Evolutionary conservation across 2,329 filamentous ascomycete genomes (phyloP).

Genomic region (Bipolaris cookei): DNA sequence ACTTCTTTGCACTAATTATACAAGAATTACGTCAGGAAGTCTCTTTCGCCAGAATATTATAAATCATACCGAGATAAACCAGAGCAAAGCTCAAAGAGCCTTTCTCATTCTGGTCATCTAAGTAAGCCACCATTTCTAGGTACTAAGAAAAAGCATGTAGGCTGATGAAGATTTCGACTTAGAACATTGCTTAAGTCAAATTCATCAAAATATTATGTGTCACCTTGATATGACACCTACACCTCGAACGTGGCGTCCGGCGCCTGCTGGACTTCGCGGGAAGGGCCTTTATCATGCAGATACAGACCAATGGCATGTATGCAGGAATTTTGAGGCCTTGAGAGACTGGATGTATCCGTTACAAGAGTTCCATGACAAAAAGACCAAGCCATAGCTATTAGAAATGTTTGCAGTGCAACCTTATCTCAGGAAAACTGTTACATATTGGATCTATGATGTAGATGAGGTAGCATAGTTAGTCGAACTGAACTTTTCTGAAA

Average conservation of each 20-base stretch:
- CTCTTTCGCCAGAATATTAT: neutral
- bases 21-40: neutral
- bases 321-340: neutral
- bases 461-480: no score
- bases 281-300: neutral
- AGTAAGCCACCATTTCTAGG: neutral
- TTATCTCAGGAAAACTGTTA: no score
- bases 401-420: no score
- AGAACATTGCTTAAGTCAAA: neutral
- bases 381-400: no score
- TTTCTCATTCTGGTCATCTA: neutral
- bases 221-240: neutral
- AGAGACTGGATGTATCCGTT: neutral
- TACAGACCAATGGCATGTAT: neutral
- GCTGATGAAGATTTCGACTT: neutral
- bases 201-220: neutral
- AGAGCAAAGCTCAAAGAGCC: neutral
- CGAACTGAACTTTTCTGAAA: no score
- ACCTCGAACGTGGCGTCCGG: neutral
- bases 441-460: no score
- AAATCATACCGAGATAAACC: neutral
- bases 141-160: neutral
- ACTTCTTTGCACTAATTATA: no score
- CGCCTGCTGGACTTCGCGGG: neutral
- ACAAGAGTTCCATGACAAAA: neutral